Conservation (phyloP, 2,329 filamentous ascomycete genomes). For the Paracorniculantispora psalliotae region DNA sequence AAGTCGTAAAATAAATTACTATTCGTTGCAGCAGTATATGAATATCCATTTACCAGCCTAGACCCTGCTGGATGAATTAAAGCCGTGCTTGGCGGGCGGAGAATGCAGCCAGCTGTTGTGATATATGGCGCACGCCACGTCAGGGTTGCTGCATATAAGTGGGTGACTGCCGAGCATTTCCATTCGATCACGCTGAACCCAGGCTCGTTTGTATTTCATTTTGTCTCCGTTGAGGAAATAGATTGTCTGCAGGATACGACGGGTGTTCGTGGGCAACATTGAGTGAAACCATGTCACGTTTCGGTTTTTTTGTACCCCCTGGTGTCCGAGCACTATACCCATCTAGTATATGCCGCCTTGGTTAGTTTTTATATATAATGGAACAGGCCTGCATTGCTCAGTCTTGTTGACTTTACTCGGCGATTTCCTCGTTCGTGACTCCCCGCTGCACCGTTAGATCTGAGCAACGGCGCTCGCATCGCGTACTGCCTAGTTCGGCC, state of each 20-base stretch:
- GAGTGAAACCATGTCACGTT: not conserved
- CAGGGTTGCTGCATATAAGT: not conserved
- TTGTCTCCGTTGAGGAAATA: not conserved
- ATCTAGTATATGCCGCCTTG: too few species aligned
- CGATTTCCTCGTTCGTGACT: not conserved
- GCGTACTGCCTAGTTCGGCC: too few species aligned
- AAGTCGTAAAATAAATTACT: not conserved
- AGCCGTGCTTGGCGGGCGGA: not conserved
- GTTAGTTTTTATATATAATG: not conserved
- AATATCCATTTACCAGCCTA: not conserved
- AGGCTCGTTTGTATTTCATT: not conserved
- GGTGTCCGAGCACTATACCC: not conserved
- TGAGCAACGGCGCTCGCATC: not conserved
- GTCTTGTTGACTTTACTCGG: not conserved
- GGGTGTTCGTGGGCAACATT: not conserved
- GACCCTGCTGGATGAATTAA: not conserved
- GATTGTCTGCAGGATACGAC: not conserved
- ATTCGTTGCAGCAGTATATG: not conserved
- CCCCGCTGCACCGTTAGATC: not conserved
- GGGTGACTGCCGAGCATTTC: not conserved
- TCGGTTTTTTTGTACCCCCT: too few species aligned
- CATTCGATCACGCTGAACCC: not conserved
- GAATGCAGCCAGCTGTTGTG: not conserved
- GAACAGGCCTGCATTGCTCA: not conserved
- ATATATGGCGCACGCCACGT: not conserved